Conservation (phyloP, 169 alveolate species). For the Plasmodium coatneyi region DNA sequence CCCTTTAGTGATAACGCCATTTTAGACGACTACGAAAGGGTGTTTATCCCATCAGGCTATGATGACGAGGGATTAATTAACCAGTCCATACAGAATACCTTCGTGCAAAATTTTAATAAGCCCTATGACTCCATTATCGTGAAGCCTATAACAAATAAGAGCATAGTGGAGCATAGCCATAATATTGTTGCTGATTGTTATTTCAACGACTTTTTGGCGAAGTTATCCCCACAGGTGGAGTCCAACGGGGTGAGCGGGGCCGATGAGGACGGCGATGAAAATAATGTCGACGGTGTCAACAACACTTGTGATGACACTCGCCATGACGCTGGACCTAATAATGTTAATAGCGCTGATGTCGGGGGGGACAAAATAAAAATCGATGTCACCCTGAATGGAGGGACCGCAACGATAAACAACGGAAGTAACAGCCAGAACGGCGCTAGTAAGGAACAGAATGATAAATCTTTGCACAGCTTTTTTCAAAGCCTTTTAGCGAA, state of each 20-base stretch:
- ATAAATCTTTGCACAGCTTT: slow-evolving; percentile 62
- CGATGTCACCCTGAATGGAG: slow-evolving; percentile 1
- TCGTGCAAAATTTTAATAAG: slow-evolving; percentile 56
- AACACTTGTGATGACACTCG: background rate
- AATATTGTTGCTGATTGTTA: slow-evolving; percentile 26
- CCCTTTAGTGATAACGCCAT: slow-evolving; percentile 51
- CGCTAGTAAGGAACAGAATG: slow-evolving; percentile 30
- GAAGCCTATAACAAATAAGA: slow-evolving; percentile 66
- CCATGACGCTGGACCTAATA: background rate
- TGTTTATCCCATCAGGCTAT: slow-evolving; percentile 68
- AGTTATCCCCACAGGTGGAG: background rate
- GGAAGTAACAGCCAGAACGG: slow-evolving; percentile 12
- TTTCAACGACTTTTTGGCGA: slow-evolving; percentile 55
- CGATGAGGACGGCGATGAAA: background rate
- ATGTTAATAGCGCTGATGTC: background rate
- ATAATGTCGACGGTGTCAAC: background rate
- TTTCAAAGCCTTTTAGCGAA: slow-evolving; percentile 65
- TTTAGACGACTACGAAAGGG: slow-evolving; percentile 52
- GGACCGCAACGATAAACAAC: background rate
- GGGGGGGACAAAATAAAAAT: slow-evolving; percentile 4
- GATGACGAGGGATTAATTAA: slow-evolving; percentile 46
- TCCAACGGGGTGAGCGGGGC: background rate
- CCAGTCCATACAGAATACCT: slow-evolving; percentile 45
- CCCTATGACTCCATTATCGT: slow-evolving; percentile 66
- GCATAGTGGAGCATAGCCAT: slow-evolving; percentile 60